phyloP scores from a whole-genome alignment of 768 basidiomycete species.

The Dacryopinax primogenitus region DNA sequence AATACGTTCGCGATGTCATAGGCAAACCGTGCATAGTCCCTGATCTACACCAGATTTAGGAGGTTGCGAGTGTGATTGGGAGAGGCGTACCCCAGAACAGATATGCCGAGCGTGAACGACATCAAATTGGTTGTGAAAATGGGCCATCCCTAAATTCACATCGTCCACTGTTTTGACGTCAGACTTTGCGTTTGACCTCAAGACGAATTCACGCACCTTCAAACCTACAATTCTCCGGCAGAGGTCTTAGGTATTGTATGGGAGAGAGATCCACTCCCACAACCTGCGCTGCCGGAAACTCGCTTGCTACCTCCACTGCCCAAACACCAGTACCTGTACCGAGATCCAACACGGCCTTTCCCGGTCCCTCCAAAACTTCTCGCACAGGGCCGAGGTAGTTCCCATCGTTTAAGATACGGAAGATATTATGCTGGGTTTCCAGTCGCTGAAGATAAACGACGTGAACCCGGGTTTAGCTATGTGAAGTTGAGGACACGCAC shows the following conservation, averaged over 20 bases:
- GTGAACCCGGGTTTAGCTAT: background rate
- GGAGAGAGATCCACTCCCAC: constrained; percentile 66
- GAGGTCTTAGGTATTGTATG: constrained; percentile 44
- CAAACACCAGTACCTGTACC: constrained; percentile 59
- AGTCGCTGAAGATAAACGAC: background rate
- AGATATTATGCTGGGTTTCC: constrained; percentile 60
- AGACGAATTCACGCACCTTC: background rate
- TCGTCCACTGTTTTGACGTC: constrained; percentile 5
- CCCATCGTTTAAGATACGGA: constrained; percentile 46
- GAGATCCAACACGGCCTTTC: constrained; percentile 44
- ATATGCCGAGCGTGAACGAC: constrained; percentile 11
- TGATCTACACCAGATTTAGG: constrained; percentile 38
- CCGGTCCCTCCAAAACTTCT: constrained; percentile 34
- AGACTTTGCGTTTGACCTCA: background rate
- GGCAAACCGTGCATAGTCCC: constrained; percentile 49
- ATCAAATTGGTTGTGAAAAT: constrained; percentile 11
- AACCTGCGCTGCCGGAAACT: constrained; percentile 52
- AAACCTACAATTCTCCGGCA: background rate
- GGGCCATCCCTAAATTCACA: constrained; percentile 9
- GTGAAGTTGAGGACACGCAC: constrained; percentile 19
- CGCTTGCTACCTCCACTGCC: constrained; percentile 59
- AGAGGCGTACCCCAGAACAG: constrained; percentile 23
- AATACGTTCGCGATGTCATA: constrained; percentile 55
- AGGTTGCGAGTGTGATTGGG: constrained; percentile 12
- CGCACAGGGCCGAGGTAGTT: constrained; percentile 56